A percentile compares a stretch with the other conserved stretches of the same genome.
These are phyloP conservation scores for Cochlearia excelsa DNA, from an alignment of 345 rosid species.

Conservation along the genomic window DNA sequence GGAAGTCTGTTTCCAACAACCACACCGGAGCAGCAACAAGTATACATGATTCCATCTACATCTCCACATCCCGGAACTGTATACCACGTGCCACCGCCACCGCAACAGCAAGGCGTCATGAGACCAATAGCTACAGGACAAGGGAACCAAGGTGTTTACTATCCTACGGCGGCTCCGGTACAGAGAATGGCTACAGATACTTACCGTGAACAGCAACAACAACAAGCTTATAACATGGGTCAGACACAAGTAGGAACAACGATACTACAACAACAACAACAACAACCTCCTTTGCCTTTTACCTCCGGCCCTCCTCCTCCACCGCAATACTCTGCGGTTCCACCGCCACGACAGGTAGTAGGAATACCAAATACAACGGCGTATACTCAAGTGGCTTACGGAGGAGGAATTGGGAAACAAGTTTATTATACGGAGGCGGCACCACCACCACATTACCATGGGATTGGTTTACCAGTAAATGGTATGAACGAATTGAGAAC, in stretches of 20 bases:
- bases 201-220: conserved; percentile 62
- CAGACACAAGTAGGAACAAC: conserved; percentile 30
- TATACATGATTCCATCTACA: conserved; percentile 33
- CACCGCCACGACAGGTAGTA: conserved; percentile 39
- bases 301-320: conserved; percentile 26
- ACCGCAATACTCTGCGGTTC: conserved; percentile 38
- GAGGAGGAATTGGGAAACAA: conserved; percentile 55
- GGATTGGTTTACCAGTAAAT: conserved; percentile 46
- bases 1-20: conserved; percentile 44
- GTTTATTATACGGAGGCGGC: conserved; percentile 49
- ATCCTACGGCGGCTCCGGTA: conserved; percentile 33
- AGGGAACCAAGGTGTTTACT: conserved; percentile 65
- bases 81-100: conserved; percentile 29
- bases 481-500: conserved; percentile 33
- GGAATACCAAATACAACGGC: conserved; percentile 42
- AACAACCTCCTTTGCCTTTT: conserved; percentile 22
- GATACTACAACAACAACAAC: conserved; percentile 18
- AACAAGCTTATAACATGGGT: conserved; percentile 48
- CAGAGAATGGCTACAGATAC: conserved; percentile 63
- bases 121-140: conserved; percentile 47
- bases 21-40: conserved; percentile 39
- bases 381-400: conserved; percentile 60
- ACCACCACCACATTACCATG: conserved; percentile 53
- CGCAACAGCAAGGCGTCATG: conserved; percentile 37
- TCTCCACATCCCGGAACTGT: conserved; percentile 36